phyloP scores from a whole-genome alignment of 108 stramenopile genomes.

The Cyclotella atomus region DNA sequence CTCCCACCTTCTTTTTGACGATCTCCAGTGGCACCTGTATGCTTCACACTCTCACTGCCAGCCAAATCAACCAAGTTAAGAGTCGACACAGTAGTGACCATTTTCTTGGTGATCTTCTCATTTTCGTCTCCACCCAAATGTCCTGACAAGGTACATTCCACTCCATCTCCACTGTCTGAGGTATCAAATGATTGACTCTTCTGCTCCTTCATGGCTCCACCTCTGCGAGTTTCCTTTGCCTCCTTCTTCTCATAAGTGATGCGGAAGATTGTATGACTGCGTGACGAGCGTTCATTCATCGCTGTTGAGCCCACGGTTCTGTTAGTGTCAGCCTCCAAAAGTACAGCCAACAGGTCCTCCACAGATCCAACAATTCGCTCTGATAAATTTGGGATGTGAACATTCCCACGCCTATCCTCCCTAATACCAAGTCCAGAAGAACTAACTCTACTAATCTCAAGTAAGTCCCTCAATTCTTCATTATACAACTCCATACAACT shows the following conservation, averaged over 20 bases:
- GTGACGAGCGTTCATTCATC: slow-evolving; percentile 90
- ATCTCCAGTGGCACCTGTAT: slow-evolving; percentile 61
- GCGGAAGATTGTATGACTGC: slow-evolving; percentile 92
- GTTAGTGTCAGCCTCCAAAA: slow-evolving; percentile 66
- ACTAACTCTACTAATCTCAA: slow-evolving; percentile 27
- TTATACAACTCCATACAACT: slow-evolving; percentile 98
- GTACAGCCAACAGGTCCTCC: slow-evolving; percentile 62
- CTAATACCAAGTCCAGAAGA: slow-evolving; percentile 44
- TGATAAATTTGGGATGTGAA: slow-evolving; percentile 60
- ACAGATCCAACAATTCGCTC: slow-evolving; percentile 59
- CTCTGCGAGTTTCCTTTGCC: slow-evolving; percentile 47
- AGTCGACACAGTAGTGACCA: slow-evolving; percentile 31
- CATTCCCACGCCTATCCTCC: slow-evolving; percentile 91
- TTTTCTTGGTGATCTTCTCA: slow-evolving; percentile 52
- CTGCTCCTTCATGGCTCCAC: slow-evolving; percentile 22
- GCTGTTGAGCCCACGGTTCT: slow-evolving; percentile 84
- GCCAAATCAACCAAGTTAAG: slow-evolving; percentile 63
- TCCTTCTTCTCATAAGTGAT: slow-evolving; percentile 69
- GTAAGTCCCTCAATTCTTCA: slow-evolving; percentile 95
- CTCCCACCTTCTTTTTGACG: slow-evolving; percentile 94
- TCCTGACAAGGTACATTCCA: slow-evolving; percentile 23
- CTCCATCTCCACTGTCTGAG: slow-evolving; percentile 22
- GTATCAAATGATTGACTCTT: slow-evolving; percentile 29
- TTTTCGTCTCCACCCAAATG: slow-evolving; percentile 49
- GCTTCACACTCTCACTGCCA: slow-evolving; percentile 61